A percentile compares a stretch with the other conserved stretches of the same genome.
Evolutionary conservation across 164 flowering plant species (phyloP).

Genomic region (Saururus chinensis): DNA sequence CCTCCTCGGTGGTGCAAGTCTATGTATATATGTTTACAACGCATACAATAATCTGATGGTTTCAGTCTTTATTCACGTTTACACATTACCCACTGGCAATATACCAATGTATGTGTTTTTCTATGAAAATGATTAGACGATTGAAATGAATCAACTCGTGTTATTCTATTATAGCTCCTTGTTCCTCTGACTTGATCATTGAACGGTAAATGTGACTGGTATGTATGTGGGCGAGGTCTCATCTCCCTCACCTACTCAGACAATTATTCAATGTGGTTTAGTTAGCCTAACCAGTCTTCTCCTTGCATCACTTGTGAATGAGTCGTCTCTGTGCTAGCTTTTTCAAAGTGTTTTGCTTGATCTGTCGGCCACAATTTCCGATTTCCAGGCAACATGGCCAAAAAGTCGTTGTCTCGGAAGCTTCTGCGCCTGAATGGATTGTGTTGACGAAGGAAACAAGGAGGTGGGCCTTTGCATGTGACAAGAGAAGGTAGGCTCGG

Average conservation of each 20-base stretch:
- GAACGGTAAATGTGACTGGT: background rate
- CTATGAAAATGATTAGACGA: background rate
- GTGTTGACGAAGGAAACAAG: background rate
- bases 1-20: background rate
- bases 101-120: background rate
- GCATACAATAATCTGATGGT: background rate
- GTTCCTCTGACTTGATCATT: conserved; percentile 6
- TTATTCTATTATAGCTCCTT: background rate
- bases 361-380: too few relatives aligned
- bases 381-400: background rate
- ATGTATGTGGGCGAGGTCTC: conserved; percentile 4
- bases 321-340: background rate
- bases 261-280: background rate
- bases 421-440: background rate
- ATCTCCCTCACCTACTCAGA: conserved; percentile 23
- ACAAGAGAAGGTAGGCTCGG: too few relatives aligned
- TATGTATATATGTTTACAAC: too few relatives aligned
- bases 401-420: background rate
- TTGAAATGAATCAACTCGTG: background rate
- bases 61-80: background rate
- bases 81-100: background rate
- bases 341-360: too few relatives aligned
- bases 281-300: background rate
- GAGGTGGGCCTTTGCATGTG: too few relatives aligned
- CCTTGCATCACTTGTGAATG: background rate